Evolutionary conservation across 257 asterid genomes (phyloP), one percentile per base, ranked within the genome.

Genomic region (Coffea canephora): DNA sequence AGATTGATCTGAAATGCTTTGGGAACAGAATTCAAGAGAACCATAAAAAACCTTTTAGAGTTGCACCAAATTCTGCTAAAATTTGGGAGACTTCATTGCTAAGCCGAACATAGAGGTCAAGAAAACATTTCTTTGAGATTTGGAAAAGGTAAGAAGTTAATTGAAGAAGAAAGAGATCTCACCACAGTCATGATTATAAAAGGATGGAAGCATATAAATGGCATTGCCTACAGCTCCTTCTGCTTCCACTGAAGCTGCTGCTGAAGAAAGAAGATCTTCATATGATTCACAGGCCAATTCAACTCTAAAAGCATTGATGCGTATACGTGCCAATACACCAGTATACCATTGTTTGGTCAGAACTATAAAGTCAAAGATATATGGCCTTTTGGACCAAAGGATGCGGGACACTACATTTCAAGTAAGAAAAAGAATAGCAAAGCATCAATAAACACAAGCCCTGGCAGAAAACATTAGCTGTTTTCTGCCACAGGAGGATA

Each of bases 181-280:
- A 94, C 98, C 98, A 79, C 97, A 94, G 75, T 91, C 91, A 54
- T 94, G 98, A 86, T 94, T 94, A 87, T 94, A 94, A 82, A 94
- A 88, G 80, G 97, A 89, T 13, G 96, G 93, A 84, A 94, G 92
- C 87, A 94, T 82, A 82, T 93, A 94, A 73, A 91, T 86, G 62
- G 93, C 94, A 88, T 89, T 94, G 78, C 98, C 98, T 75, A 91
- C 96, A 82, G 93, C 96, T 86, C 90, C 89, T 82, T 89, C 97
- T 72, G 94, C 93, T 77, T 89, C 90, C 74, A 93, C 93, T 19
- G 87, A 81, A 80, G 97, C 97, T 61, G 97, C 91, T 79, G 97
- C 98, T 62, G 88, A 87, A 66, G 90, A 89, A 79, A 85, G 87
- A 78, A 93, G 93, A 80, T 94, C 97, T 82, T 91, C 96, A 73